Base-by-base conservation (phyloP, 2,329 filamentous ascomycete genomes). In the Chaetomium globosum region DNA sequence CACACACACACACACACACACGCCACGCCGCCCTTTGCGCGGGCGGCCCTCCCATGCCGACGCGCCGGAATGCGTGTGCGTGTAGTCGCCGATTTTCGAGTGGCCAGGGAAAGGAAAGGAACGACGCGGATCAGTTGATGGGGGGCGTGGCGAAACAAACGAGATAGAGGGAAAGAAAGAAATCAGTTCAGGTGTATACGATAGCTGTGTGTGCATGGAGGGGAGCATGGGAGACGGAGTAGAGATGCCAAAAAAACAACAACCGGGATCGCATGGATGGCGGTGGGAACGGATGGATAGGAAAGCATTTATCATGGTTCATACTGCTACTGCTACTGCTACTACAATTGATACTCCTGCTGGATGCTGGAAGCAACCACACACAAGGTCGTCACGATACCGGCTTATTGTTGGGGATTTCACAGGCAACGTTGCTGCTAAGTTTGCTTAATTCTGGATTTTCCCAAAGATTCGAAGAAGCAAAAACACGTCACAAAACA, bases 251-350 rank as follows among this genome's bases (percentile, higher is more conserved):
- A 43, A 26, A 26, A 26, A 26, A 26, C 26, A 26, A 26, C 26
- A 39, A 57, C 36, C 53, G 28, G 61, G 61, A 63, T 63, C 59
- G 53, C 53, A 57, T 58, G 61, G 53, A 58, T 39, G 31, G 48
- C 36, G 28, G 43, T 26, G 12, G 53, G 53, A 39, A 4, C 16
- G 43, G 43, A 39, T 13, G 53, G 53, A 39, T 31, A 26, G 46
- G 10, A 57, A 49, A 19, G 52, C 36, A 59, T 59, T 13, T 31
- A 33, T 49, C 36, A 51, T 30, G 39, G n/a, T 53, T 54, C 46
- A 48, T 33, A 59, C 19, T 26, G 43, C 36, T 39, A 16, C 53
- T 53, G n/a, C 49, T 13, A 52, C 26, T 53, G 23, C 28, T 54
- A 36, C 31, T 23, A 56, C 13, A 23, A 31, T 49, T 21, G 56